Conservation (phyloP, 1,139 yeast genomes). For the Kluyveromyces marxianus region DNA sequence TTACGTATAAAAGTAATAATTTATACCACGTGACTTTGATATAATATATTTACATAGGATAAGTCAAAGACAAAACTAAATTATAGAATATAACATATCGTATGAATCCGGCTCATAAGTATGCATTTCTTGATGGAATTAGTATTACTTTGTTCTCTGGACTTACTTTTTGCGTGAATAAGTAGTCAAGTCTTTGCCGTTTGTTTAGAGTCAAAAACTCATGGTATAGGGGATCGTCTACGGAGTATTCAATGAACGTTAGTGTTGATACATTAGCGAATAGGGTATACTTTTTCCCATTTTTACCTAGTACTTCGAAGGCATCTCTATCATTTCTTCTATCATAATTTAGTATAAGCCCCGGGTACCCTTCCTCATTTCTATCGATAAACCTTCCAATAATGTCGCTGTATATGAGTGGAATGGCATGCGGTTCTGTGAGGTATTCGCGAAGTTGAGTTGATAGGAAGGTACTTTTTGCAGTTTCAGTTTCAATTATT, state of each 20-base stretch:
- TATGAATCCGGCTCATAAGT: no score
- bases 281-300: background rate
- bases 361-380: background rate
- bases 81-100: background rate
- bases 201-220: constrained; percentile 1
- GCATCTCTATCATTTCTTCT: background rate
- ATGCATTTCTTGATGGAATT: background rate
- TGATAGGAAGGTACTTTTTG: background rate
- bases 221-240: background rate
- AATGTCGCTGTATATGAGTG: background rate
- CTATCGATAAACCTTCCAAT: background rate
- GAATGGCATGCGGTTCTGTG: background rate
- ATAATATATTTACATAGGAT: background rate
- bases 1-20: background rate
- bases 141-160: background rate
- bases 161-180: background rate
- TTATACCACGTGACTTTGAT: background rate
- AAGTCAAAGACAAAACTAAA: background rate
- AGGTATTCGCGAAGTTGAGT: background rate
- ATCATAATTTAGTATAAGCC: background rate
- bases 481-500: background rate
- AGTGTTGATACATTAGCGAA: background rate
- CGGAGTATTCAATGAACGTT: background rate
- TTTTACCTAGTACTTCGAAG: background rate
- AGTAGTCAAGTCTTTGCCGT: constrained; percentile 1